Percentiles rank a stretch among this genome's conserved stretches.
phyloP scores from a whole-genome alignment of 192 early-diverging fungal genomes.

The Phlyctochytrium arcticum region DNA sequence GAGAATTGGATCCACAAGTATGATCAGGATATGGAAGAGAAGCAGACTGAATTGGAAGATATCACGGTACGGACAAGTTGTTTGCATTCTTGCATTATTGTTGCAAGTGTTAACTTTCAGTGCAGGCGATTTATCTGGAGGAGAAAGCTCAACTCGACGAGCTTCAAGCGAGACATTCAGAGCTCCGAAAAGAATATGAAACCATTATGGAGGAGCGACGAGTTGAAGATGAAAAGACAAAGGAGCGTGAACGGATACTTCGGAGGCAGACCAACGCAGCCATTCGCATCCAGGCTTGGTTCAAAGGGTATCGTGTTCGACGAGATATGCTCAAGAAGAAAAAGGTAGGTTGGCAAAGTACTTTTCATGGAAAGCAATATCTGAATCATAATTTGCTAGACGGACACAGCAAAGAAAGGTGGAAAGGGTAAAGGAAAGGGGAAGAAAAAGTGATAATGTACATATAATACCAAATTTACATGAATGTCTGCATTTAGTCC shows the following conservation, averaged over 20 bases:
- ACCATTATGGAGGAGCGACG: slow-evolving; percentile 43
- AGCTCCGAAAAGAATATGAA: slow-evolving; percentile 49
- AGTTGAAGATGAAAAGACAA: slow-evolving; percentile 40
- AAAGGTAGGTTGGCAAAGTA: not conserved
- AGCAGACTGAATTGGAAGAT: slow-evolving; percentile 55
- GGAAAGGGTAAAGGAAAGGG: slow-evolving; percentile 24
- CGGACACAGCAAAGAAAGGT: slow-evolving; percentile 11
- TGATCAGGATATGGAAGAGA: slow-evolving; percentile 61
- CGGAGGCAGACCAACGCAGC: slow-evolving; percentile 26
- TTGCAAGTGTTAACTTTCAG: not conserved
- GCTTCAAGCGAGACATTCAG: slow-evolving; percentile 37
- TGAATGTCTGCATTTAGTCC: not conserved
- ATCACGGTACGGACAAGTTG: slow-evolving; percentile 34
- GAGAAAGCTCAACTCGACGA: slow-evolving; percentile 57
- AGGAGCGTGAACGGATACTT: slow-evolving; percentile 37
- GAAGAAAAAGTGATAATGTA: slow-evolving; percentile 11
- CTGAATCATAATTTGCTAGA: not conserved
- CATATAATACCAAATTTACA: not conserved
- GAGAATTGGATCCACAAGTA: slow-evolving; percentile 69
- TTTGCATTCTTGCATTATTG: slow-evolving; percentile 6
- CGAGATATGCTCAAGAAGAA: slow-evolving; percentile 45
- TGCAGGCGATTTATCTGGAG: slow-evolving; percentile 45
- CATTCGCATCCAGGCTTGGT: slow-evolving; percentile 44
- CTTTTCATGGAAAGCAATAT: not conserved
- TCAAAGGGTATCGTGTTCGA: slow-evolving; percentile 40